Conservation (phyloP, 345 rosid genomes). For the Mangifera indica region DNA sequence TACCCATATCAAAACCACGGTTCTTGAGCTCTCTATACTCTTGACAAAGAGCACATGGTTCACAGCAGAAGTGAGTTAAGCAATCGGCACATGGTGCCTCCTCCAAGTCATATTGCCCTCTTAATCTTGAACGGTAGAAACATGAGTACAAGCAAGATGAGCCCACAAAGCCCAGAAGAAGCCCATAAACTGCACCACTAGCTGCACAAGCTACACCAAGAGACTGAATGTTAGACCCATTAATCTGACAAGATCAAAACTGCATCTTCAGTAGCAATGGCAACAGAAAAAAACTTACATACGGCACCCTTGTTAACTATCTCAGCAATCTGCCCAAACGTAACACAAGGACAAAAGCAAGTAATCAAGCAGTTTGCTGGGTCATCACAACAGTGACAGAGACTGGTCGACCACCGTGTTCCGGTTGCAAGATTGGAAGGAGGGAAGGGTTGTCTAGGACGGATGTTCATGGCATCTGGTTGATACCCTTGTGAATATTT, state of each 20-base stretch:
- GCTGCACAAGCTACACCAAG: constrained; percentile 37
- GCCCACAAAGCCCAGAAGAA: constrained; percentile 34
- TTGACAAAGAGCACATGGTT: constrained; percentile 49
- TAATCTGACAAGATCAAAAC: neutral
- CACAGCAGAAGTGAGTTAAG: constrained; percentile 49
- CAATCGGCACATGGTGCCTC: constrained; percentile 53
- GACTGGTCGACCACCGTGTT: constrained; percentile 46
- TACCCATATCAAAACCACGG: constrained; percentile 56
- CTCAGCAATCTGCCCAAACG: constrained; percentile 52
- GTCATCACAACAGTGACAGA: constrained; percentile 48
- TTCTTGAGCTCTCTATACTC: constrained; percentile 50
- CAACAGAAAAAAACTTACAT: constrained; percentile 25
- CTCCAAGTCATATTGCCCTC: constrained; percentile 46
- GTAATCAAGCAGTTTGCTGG: constrained; percentile 45
- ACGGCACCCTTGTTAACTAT: constrained; percentile 38
- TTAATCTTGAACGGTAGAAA: constrained; percentile 39
- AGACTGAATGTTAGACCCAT: neutral
- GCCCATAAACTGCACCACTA: constrained; percentile 43
- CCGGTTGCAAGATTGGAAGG: constrained; percentile 17
- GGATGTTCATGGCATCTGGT: constrained; percentile 29
- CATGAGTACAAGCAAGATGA: constrained; percentile 44
- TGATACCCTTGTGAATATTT: constrained; percentile 29
- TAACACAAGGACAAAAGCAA: constrained; percentile 43
- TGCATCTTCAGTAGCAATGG: neutral
- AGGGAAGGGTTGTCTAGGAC: constrained; percentile 25